Evolutionary conservation across 352 stramenopile species (phyloP), one percentile per base, ranked within the genome.

Genomic region (Globisporangium acanthophoron): DNA sequence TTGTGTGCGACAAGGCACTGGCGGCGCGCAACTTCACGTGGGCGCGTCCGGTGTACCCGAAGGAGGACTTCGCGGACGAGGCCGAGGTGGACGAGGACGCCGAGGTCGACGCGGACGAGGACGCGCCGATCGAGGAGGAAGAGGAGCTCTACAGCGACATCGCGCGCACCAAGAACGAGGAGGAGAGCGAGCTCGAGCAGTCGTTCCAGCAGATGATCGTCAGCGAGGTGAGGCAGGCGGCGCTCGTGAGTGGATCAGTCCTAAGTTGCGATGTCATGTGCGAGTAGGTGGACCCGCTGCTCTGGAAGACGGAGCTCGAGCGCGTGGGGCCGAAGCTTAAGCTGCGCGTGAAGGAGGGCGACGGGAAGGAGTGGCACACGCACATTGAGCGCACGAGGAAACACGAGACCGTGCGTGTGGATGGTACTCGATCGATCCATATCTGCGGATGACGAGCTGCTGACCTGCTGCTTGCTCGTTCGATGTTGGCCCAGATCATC

Each of bases 181-280:
- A 89, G 21, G 70, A 82, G 20, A 66, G 65, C 18, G 70, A 85
- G 33, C 62, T 90, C 11, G 81, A 92, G 57, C 76, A 89, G 58
- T 90, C 78, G 37, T 86, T 80, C 61, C 80, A 91, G 66, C 81
- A 93, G 60, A 93, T 93, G 78, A 93, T 93, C 70, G 64, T 90
- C 53, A 90, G 81, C 59, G 70, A 87, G 27, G 65, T 73, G 48
- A 9, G 31, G 6, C 33, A 37, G 33, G 33, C 24, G 24, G 24
- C 24, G 24, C 24, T 27, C 24, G 24, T 2, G 24, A 27, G 24
- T 27, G 24, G 24, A 27, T 27, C 24, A 31, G 18, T 55, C 11
- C 6, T 18, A 46, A 21, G 40, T 46, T 9, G 40, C n/a, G 40
- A 18, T n/a, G 40, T 45, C 4, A n/a, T 47, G 4, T 9, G 13